Conservation (phyloP, 108 stramenopile species). For the Cyclotella atomus region DNA sequence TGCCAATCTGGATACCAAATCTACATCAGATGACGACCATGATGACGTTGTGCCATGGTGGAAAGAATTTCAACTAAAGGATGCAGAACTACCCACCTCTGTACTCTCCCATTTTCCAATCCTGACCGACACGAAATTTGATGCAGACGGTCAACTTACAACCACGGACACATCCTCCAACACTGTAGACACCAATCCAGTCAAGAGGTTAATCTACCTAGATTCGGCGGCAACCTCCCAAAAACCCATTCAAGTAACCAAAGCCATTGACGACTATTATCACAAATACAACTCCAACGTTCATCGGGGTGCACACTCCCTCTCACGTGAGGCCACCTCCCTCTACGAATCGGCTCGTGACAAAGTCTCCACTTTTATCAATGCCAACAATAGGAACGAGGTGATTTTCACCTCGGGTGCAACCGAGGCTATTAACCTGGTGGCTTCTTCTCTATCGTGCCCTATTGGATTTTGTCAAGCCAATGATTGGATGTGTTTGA, state of each 20-base stretch:
- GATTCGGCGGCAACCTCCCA: slow-evolving; percentile 97
- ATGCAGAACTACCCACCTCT: slow-evolving; percentile 35
- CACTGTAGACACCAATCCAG: slow-evolving; percentile 1
- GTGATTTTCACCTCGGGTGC: slow-evolving; percentile 94
- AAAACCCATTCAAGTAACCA: slow-evolving; percentile 87
- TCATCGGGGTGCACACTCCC: slow-evolving; percentile 92
- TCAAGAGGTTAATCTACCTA: slow-evolving; percentile 84
- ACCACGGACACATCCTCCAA: not conserved
- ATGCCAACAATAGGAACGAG: slow-evolving; percentile 83
- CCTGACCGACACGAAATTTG: slow-evolving; percentile 28
- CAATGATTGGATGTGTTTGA: slow-evolving; percentile 14
- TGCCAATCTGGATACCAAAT: not conserved
- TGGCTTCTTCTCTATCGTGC: slow-evolving; percentile 66
- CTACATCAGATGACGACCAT: not conserved
- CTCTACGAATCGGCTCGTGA: slow-evolving; percentile 91
- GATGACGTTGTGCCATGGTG: slow-evolving; percentile 33
- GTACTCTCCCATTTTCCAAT: slow-evolving; percentile 52
- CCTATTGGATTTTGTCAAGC: not conserved
- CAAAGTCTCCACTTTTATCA: slow-evolving; percentile 76
- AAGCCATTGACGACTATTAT: slow-evolving; percentile 79
- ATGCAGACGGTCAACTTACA: slow-evolving; percentile 30
- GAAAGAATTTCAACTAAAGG: slow-evolving; percentile 42
- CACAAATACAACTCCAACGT: slow-evolving; percentile 86
- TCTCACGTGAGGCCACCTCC: slow-evolving; percentile 87
- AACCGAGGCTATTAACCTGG: slow-evolving; percentile 93